Evolutionary conservation across 2,329 filamentous ascomycete species (phyloP), one percentile per base, ranked within the genome.

Genomic region (Lasiodiplodia theobromae): DNA sequence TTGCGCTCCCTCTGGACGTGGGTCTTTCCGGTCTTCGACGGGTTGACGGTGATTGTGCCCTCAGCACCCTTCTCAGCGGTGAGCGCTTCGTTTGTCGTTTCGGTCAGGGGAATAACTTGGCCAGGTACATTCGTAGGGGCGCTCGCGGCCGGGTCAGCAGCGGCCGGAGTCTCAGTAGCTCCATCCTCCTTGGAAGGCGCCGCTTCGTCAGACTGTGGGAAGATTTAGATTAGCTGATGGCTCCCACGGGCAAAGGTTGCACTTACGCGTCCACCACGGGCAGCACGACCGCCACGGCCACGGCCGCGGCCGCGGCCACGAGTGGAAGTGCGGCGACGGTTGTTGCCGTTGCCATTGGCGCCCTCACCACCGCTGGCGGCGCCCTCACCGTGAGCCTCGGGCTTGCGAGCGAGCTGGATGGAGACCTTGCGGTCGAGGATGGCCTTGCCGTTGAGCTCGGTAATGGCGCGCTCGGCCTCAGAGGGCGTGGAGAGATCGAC

Each of bases 401-500:
- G 95, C 88, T 97, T 98, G 86, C 95, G 95, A 78, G 96, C 96
- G 78, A 97, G 91, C 87, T 99, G 96, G 74, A 99, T 96, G 56
- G 94, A 98, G 79, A 98, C 96, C 91, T 98, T 98, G 83, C 96
- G 95, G 84, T 97, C 94, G 70, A 98, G 90, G 77, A 99, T 96
- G 85, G 96, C 94, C 87, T 97, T 94, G 83, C 95, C 95, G 77
- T 96, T 97, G 74, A 99, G 92, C 85, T 97, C 93, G 76, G 89
- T 87, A 77, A 99, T 98, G 79, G 96, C 96, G 82, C 94, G 93
- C 85, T 97, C 93, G 72, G 96, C 96, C 86, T 98, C 96, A 74
- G 89, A 89, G 70, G 96, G 93, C 73, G 95, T 97, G 71, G 93
- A 96, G 73, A 99, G 92, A 80, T 98, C 96, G 82, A 99, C 96